A percentile compares a stretch with the other conserved stretches of the same genome.
phyloP scores from a whole-genome alignment of 2,329 filamentous ascomycete species.

The Trichoderma lentiforme region DNA sequence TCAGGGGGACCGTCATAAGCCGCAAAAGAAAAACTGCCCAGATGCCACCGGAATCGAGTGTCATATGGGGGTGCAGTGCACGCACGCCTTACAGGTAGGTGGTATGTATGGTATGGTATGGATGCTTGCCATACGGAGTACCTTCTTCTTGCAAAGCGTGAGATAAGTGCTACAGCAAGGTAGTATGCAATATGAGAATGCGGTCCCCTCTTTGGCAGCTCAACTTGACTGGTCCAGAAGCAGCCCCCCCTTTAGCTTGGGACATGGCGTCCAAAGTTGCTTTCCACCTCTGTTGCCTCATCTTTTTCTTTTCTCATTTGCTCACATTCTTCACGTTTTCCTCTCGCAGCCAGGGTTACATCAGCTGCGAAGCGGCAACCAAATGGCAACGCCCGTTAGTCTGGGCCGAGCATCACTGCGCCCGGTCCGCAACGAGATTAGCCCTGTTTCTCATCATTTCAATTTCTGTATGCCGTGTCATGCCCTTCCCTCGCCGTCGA shows the following conservation, averaged over 20 bases:
- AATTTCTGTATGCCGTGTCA: constrained; percentile 1
- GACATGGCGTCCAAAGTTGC: neutral
- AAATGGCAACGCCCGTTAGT: constrained; percentile 12
- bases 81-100: neutral
- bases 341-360: neutral
- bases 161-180: neutral
- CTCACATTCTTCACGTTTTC: neutral
- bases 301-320: neutral
- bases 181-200: constrained; percentile 5
- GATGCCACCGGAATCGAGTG: neutral
- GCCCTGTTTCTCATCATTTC: constrained; percentile 21
- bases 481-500: neutral
- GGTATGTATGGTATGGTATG: neutral
- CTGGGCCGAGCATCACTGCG: constrained; percentile 10
- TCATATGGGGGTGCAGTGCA: neutral
- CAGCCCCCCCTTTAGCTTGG: neutral
- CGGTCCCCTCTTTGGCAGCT: constrained; percentile 3
- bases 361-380: constrained; percentile 10
- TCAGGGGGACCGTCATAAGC: neutral
- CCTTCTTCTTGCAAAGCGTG: neutral
- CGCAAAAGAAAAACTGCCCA: neutral
- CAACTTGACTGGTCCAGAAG: neutral
- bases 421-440: constrained; percentile 20
- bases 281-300: neutral
- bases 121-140: neutral